Evolutionary conservation across 2,329 filamentous ascomycete genomes (phyloP).

Genomic region (Neofusicoccum parvum): DNA sequence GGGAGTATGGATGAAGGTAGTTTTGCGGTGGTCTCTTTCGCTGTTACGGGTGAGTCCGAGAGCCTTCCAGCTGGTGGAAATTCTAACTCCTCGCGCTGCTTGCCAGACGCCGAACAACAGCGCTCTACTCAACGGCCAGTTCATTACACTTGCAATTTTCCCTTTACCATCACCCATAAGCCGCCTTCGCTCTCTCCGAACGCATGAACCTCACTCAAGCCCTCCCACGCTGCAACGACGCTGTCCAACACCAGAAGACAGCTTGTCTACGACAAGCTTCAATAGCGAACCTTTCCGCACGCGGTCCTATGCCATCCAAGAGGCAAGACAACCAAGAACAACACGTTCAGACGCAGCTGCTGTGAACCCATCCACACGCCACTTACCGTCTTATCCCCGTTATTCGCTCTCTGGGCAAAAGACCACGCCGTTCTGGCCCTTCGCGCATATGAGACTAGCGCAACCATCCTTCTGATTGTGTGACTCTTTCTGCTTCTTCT

Average conservation of each 20-base stretch:
- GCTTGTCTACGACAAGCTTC: slow-evolving; percentile 15
- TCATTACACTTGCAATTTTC: background rate
- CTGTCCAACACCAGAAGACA: slow-evolving; percentile 1
- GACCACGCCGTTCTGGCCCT: background rate
- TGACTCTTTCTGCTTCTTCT: background rate
- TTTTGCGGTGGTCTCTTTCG: background rate
- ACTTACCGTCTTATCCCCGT: background rate
- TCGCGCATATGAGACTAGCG: background rate
- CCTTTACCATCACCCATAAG: background rate
- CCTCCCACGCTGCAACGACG: background rate
- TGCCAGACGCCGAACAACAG: background rate
- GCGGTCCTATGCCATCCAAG: background rate
- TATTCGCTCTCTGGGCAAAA: background rate
- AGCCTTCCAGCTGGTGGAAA: too few relatives aligned
- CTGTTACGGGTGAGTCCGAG: background rate
- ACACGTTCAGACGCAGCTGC: background rate
- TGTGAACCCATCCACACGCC: background rate
- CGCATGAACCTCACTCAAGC: background rate
- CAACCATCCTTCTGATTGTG: background rate
- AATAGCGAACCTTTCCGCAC: slow-evolving; percentile 1
- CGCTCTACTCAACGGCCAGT: background rate
- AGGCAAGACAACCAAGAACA: background rate
- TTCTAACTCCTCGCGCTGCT: background rate
- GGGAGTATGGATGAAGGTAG: too few relatives aligned
- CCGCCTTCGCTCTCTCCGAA: background rate